phyloP scores from a whole-genome alignment of 371 early-diverging fungal species.

The Lichtheimia ornata region DNA sequence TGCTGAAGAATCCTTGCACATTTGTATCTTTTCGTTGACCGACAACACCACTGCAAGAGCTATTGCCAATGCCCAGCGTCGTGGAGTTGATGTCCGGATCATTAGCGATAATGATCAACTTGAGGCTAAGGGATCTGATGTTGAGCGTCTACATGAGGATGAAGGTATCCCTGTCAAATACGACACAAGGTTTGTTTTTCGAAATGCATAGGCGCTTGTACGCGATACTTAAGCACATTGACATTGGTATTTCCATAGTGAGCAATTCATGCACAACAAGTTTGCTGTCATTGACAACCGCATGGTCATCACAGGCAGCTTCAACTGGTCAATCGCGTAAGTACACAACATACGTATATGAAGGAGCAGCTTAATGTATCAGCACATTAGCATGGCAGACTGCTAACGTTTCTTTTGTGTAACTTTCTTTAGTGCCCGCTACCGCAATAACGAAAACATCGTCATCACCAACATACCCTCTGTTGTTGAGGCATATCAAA shows the following conservation, averaged over 20 bases:
- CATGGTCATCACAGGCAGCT: constrained; percentile 48
- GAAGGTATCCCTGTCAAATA: constrained; percentile 47
- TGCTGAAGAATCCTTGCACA: constrained; percentile 50
- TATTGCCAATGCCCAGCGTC: constrained; percentile 47
- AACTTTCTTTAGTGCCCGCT: constrained; percentile 45
- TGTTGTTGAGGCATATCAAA: constrained; percentile 46
- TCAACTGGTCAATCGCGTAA: constrained; percentile 55
- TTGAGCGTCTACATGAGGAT: constrained; percentile 42
- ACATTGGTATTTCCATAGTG: constrained; percentile 20
- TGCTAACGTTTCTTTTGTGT: background rate
- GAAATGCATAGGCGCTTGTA: background rate
- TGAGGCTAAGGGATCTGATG: constrained; percentile 54
- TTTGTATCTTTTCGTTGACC: constrained; percentile 61
- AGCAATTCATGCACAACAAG: constrained; percentile 68
- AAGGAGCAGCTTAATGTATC: background rate
- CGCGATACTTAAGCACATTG: background rate
- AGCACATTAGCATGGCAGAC: background rate
- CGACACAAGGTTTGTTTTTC: constrained; percentile 31
- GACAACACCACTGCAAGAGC: constrained; percentile 58
- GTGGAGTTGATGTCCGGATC: constrained; percentile 59
- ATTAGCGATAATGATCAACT: constrained; percentile 69
- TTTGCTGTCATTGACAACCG: constrained; percentile 63
- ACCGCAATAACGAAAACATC: constrained; percentile 60
- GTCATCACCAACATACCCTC: constrained; percentile 57
- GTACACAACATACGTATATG: constrained; percentile 5